A percentile compares a stretch with the other conserved stretches of the same genome.
phyloP scores from a whole-genome alignment of 257 asterid genomes.

The Nemophila menziesii region DNA sequence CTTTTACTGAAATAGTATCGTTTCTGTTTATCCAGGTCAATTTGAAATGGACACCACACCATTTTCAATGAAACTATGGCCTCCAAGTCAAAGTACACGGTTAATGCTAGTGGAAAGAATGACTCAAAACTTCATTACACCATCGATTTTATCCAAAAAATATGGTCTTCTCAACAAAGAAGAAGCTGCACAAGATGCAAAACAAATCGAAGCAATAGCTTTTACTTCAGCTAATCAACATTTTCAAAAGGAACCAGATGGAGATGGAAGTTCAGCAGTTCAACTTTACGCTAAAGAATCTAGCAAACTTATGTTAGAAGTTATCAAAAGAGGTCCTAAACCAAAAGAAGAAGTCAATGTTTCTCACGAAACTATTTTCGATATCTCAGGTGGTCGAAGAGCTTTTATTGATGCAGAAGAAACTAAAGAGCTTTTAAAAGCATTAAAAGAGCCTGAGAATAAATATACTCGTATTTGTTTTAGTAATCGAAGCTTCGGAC shows the following conservation, averaged over 20 bases:
- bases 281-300: conserved; percentile 87
- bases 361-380: conserved; percentile 44
- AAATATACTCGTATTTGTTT: conserved; percentile 65
- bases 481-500: conserved; percentile 82
- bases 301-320: conserved; percentile 82
- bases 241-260: conserved; percentile 62
- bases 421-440: conserved; percentile 51
- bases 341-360: conserved; percentile 31
- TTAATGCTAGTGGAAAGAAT: conserved; percentile 65
- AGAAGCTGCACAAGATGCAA: conserved; percentile 78
- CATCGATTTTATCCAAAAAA: conserved; percentile 72
- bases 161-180: conserved; percentile 60
- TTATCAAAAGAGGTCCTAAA: conserved; percentile 61
- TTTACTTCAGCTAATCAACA: conserved; percentile 62
- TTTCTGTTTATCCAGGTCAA: conserved; percentile 21
- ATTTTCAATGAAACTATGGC: conserved; percentile 64
- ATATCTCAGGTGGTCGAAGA: conserved; percentile 75
- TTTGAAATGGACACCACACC: conserved; percentile 44
- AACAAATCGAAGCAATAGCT: conserved; percentile 54
- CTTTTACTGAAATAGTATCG: conserved; percentile 3
- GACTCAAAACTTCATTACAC: conserved; percentile 62
- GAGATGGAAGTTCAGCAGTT: conserved; percentile 85
- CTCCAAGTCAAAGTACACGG: conserved; percentile 60
- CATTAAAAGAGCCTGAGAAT: conserved; percentile 44
- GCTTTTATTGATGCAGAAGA: conserved; percentile 46